A percentile compares a stretch with the other conserved stretches of the same genome.
These are phyloP conservation scores for Apophysomyces variabilis DNA, from an alignment of 371 early-diverging fungal species.

Conservation along the genomic window DNA sequence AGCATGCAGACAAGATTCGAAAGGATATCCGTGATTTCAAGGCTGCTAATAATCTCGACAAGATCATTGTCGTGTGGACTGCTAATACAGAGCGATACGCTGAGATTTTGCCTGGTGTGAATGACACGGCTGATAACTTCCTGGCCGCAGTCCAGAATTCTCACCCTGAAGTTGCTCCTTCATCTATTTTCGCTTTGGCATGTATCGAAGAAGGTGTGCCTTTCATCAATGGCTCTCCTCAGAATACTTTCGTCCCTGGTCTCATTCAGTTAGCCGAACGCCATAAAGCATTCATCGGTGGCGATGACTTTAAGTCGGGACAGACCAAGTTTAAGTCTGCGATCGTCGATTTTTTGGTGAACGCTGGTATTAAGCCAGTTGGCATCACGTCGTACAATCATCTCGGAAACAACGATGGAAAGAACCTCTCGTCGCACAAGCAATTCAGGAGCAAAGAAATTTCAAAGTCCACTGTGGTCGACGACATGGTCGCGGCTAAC, in stretches of 20 bases:
- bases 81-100: constrained; percentile 97
- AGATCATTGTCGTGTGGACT: constrained; percentile 96
- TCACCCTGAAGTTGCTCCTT: constrained; percentile 92
- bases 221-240: constrained; percentile 98
- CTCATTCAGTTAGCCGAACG: constrained; percentile 88
- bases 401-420: constrained; percentile 98
- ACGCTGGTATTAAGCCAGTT: constrained; percentile 97
- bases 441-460: constrained; percentile 99
- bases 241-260: constrained; percentile 98
- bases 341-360: constrained; percentile 96
- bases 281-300: constrained; percentile 89
- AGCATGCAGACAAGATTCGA: constrained; percentile 89
- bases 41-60: constrained; percentile 82
- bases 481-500: constrained; percentile 97
- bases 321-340: constrained; percentile 99
- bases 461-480: constrained; percentile 96
- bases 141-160: constrained; percentile 77
- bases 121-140: constrained; percentile 94
- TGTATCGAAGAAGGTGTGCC: constrained; percentile 93
- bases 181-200: constrained; percentile 96
- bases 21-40: constrained; percentile 95
- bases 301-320: constrained; percentile 98
- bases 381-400: constrained; percentile 98
- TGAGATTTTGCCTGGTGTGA: constrained; percentile 84
- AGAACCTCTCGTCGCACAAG: constrained; percentile 94